These are phyloP conservation scores for Populus trichocarpa DNA, from an alignment of 441 rosid genomes.

Conservation along the genomic window DNA sequence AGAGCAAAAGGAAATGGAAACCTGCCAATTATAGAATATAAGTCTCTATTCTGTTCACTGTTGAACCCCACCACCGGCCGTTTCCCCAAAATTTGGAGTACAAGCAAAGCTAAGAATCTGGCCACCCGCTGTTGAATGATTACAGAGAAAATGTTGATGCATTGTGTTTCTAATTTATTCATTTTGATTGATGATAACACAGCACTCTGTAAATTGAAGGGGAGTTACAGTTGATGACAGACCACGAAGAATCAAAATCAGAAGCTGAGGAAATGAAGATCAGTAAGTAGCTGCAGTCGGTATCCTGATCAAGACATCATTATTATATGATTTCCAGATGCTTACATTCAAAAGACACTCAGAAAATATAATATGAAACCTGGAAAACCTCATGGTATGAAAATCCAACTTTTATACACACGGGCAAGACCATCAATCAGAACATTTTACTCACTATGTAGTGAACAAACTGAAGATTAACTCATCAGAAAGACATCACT, in stretches of 20 bases:
- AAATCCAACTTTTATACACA: constrained; percentile 24
- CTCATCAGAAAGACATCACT: constrained; percentile 11
- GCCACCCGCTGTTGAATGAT: background rate
- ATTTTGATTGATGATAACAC: background rate
- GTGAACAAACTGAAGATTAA: constrained; percentile 1
- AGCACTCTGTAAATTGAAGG: background rate
- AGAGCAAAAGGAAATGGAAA: background rate
- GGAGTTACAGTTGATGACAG: no score
- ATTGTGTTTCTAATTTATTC: background rate
- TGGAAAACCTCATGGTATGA: constrained; percentile 20
- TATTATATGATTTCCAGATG: background rate
- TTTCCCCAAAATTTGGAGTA: constrained; percentile 12
- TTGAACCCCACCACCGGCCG: background rate
- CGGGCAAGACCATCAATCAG: constrained; percentile 10
- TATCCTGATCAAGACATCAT: no score
- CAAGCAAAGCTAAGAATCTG: background rate
- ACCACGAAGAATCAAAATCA: no score
- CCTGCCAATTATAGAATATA: background rate
- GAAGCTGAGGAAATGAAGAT: background rate
- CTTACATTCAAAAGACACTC: background rate
- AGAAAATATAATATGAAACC: constrained; percentile 3
- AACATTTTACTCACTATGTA: background rate
- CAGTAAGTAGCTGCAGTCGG: background rate
- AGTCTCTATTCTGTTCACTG: background rate
- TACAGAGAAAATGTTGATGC: background rate